phyloP scores from a whole-genome alignment of 257 asterid genomes.

The Plantago major region DNA sequence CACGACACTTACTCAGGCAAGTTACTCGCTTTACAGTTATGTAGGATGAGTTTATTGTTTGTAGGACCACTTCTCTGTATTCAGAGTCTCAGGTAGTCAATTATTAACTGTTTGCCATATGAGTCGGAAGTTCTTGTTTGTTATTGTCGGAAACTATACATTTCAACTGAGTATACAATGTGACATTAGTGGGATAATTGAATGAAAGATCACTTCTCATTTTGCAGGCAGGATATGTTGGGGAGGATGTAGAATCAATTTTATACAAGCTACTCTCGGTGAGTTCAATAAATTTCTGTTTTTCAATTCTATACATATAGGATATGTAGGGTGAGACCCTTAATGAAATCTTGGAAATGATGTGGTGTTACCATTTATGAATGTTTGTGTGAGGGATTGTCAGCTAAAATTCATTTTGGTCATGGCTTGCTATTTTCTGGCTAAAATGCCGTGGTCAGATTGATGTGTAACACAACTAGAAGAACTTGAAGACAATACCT shows the following conservation, averaged over 20 bases:
- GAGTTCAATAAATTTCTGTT: conserved; percentile 5
- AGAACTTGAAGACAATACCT: too few relatives aligned
- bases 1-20: conserved; percentile 95
- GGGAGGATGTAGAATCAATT: conserved; percentile 98
- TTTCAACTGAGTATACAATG: too few relatives aligned
- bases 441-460: too few relatives aligned
- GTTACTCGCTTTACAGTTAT: conserved; percentile 22
- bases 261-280: conserved; percentile 91
- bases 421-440: too few relatives aligned
- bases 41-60: not conserved
- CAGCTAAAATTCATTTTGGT: not conserved
- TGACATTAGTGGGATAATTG: not conserved
- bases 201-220: conserved; percentile 14
- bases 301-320: too few relatives aligned
- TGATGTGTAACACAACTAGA: too few relatives aligned
- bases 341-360: too few relatives aligned
- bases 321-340: too few relatives aligned
- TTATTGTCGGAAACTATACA: too few relatives aligned
- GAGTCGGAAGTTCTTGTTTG: too few relatives aligned
- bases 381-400: too few relatives aligned
- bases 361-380: too few relatives aligned
- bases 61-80: not conserved
- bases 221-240: conserved; percentile 98
- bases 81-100: not conserved
- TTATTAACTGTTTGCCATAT: not conserved